Base-by-base conservation (phyloP, 208 protist species). In the Trypanosoma avium region DNA sequence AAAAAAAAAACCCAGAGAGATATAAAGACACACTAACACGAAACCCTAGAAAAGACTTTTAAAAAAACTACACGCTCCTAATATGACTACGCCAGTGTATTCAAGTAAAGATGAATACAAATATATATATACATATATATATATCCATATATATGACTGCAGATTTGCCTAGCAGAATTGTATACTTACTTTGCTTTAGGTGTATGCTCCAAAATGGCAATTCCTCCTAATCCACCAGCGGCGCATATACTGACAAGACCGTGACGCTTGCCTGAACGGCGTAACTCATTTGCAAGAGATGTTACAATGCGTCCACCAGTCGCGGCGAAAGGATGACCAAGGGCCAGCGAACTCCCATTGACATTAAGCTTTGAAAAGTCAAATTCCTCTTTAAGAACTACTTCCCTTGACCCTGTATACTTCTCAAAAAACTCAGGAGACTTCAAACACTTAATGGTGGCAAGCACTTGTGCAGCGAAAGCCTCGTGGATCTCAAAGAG, bases 401-500 rank as follows among this genome's bases (percentile, higher is more conserved):
- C 54, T 9, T 82, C 64, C 13, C 27, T 50, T 3, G 56, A 60
- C 10, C 57, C 59, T 9, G 84, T 73, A 46, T 84, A 79, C 46
- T 65, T 64, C 64, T 86, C 64, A 50, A 84, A 90, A 56, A 92
- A 94, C 56, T 94, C 86, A 17, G 84, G 75, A 5, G 75, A 88
- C 21, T 65, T 58, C 7, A 92, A 40, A 67, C 70, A 82, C 69
- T 86, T 86, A 54, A 92, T 75, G 19, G 88, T 94, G 0, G 79
- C 79, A 45, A 94, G 77, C 12, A 94, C 88, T 72, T 96, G 91
- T 32, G 88, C 85, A 19, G 88, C 85, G 63, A 96, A 96, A 1
- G 90, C 90, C 68, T 96, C 90, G 55, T 96, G 90, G 26, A 96
- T 86, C 62, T 96, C 90, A 56, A 86, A 92, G 5, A 93, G 61